These are phyloP conservation scores for Rhodotorula sp. DNA, from an alignment of 1,284 basidiomycete species.

Conservation along the genomic window DNA sequence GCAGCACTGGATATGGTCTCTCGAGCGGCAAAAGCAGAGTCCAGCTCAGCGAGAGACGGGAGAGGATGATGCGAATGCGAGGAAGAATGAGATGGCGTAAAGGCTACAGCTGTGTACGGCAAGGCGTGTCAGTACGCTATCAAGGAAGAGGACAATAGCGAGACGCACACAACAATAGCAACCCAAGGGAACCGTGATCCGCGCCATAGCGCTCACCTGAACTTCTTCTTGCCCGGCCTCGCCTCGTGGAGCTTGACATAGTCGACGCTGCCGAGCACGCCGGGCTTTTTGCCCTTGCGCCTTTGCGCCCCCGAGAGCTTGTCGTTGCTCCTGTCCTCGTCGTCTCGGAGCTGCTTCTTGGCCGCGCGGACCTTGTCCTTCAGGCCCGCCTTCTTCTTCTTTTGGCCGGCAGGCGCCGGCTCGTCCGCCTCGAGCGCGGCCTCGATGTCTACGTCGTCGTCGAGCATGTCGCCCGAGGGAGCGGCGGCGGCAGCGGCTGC, in stretches of 20 bases:
- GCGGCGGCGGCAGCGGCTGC: too few relatives aligned
- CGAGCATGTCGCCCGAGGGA: not conserved
- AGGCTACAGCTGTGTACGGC: not conserved
- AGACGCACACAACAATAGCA: slow-evolving; percentile 19
- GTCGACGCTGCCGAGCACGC: slow-evolving; percentile 24
- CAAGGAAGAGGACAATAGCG: not conserved
- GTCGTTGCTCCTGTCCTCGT: slow-evolving; percentile 3
- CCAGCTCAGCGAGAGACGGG: too few relatives aligned
- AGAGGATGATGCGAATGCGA: not conserved
- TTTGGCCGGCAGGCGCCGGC: not conserved
- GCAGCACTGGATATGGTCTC: too few relatives aligned
- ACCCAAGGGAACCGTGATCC: too few relatives aligned
- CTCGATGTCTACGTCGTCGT: not conserved
- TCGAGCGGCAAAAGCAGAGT: too few relatives aligned
- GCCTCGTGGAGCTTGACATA: slow-evolving; percentile 31
- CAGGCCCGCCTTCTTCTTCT: slow-evolving; percentile 9
- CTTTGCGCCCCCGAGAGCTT: slow-evolving; percentile 17
- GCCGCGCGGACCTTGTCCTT: slow-evolving; percentile 26
- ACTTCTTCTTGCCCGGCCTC: slow-evolving; percentile 28
- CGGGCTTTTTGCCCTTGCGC: slow-evolving; percentile 1
- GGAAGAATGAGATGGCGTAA: not conserved
- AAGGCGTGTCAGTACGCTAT: not conserved
- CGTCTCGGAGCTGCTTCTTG: slow-evolving; percentile 10
- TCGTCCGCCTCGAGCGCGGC: not conserved
- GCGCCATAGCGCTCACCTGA: slow-evolving; percentile 2